Base-by-base conservation (phyloP, 1,139 yeast genomes). In the Pichia sp. region DNA sequence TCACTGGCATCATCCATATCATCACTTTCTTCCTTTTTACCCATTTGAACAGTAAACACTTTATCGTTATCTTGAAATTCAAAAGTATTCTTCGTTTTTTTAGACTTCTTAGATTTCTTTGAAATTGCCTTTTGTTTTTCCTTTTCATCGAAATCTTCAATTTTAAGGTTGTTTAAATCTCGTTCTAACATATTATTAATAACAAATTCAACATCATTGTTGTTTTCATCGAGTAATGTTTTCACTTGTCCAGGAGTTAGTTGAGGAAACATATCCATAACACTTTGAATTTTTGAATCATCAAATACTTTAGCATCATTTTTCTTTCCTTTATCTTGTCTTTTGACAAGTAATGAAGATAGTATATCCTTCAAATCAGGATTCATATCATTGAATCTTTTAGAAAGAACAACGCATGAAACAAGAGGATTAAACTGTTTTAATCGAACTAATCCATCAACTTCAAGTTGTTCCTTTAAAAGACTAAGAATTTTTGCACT, bases 241-340 rank as follows among this genome's bases (percentile, higher is more conserved):
- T 60, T 63, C 0, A 80, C 70, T 55, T 76, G 72, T 2, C 64
- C 61, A 9, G 56, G 55, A 0, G 71, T 63, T 26, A 81, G 53
- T 26, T 67, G 66, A 0, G 91, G 91, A 54, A 83, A 80, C 41
- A 83, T 61, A 32, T 76, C 83, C n/a, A 56, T 48, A 32, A 82
- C 55, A 14, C 68, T 61, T 5, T 61, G 54, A 1, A 80, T 63
- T 38, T 71, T 68, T 5, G 61, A 66, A n/a, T 63, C 56, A 22
- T 62, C 62, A 35, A 63, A 65, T 5, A 13, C 19, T 22, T n/a
- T 30, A 18, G 2, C 13, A 13, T 10, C 14, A 5, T 14, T 21
- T 3, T 15, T 26, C 6, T 8, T 19, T 10, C 5, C 11, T 5
- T 24, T 23, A 27, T 15, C 8, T 27, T 41, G 44, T 22, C 37